Base-by-base conservation (phyloP, 345 rosid species). In the Bruguiera sexangula region DNA sequence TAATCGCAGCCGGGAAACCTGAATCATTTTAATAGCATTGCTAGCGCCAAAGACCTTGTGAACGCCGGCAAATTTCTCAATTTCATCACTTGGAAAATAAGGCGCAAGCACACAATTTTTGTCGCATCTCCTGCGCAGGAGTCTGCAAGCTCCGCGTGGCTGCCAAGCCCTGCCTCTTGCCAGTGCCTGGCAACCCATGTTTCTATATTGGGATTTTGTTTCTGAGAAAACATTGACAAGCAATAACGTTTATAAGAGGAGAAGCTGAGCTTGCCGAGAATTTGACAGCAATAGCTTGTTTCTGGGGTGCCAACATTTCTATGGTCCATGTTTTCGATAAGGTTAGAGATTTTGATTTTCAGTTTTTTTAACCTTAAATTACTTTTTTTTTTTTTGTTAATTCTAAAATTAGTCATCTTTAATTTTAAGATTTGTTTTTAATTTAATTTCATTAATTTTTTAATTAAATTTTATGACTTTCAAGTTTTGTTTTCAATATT, bases 1-100 rank as follows among this genome's bases (percentile, higher is more conserved):
- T 13, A 11, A 43, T 3, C 13, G 50, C 18, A 43, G 50, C 50
- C 50, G 3, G 50, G 3, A 13, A 43, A 13, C 85, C 85, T 79
- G 79, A 50, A 79, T 63, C 78, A 82, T 73, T 73, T 74, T 82
- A 72, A 76, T 74, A 19, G 74, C 78, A 51, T 82, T 82, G 75
- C 82, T 82, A 20, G 82, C 85, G 6, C 85, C 82, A 43, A 76
- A 82, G 27, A 82, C 79, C 74, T 48, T 73, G n/a, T 82, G 85
- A 26, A 75, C 85, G 8, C 60, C 30, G 31, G 75, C 73, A 32
- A 79, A 79, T 37, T 71, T 76, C 52, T 73, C 75, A 0, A 69
- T 62, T 37, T 82, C 79, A 18, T 76, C 59, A 1, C 51, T 18
- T 1, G 82, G 81, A 50, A 82, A 82, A 59, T 79, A 13, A 2